phyloP scores from a whole-genome alignment of 73 alveolate species.

The Paramecium sexaurelia region DNA sequence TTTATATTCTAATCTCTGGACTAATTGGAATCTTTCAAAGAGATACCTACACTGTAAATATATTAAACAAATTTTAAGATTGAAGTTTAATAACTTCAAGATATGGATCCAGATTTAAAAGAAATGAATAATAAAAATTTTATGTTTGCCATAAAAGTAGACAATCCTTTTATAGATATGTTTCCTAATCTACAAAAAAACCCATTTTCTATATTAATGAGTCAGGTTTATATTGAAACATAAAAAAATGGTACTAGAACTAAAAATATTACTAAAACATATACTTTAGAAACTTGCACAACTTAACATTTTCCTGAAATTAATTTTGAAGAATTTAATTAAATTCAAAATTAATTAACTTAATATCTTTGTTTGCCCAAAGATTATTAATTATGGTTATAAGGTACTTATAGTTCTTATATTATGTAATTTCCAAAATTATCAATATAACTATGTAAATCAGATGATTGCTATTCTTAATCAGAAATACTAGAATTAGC shows the following conservation, averaged over 20 bases:
- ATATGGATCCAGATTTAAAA: neutral
- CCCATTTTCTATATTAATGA: neutral
- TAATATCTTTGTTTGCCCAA: neutral
- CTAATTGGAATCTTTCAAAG: neutral
- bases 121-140: neutral
- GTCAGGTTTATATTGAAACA: neutral
- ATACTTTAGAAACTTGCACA: neutral
- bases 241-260: neutral
- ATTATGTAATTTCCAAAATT: neutral
- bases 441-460: neutral
- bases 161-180: neutral
- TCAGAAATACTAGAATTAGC: neutral
- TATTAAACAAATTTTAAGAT: neutral
- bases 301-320: neutral
- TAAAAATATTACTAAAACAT: neutral
- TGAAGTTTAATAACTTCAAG: neutral
- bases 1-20: neutral
- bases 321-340: neutral
- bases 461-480: neutral
- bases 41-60: neutral
- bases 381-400: neutral
- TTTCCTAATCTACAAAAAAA: neutral
- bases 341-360: neutral
- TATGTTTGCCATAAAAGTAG: neutral
- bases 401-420: neutral